Percentiles rank a stretch among this genome's conserved stretches.
phyloP scores from a whole-genome alignment of 1,284 basidiomycete species.

The Sanghuangporus baumii region DNA sequence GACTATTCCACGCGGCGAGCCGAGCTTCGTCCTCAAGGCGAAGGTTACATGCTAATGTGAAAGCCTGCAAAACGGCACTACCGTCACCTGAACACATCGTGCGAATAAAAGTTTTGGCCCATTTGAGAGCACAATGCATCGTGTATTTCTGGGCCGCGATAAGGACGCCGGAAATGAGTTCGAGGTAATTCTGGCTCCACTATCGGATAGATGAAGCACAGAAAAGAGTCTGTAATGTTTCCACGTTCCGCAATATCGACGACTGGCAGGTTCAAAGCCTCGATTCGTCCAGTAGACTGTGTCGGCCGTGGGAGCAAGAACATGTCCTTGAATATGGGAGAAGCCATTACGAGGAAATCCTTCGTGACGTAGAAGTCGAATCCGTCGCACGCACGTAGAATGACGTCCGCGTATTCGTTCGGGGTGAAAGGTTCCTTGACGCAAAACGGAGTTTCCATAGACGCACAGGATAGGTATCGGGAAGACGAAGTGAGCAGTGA shows the following conservation, averaged over 20 bases:
- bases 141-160: not conserved
- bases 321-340: slow-evolving; percentile 39
- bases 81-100: not conserved
- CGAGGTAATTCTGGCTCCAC: slow-evolving; percentile 21
- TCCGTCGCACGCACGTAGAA: slow-evolving; percentile 41
- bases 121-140: not conserved
- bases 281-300: not conserved
- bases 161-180: not conserved
- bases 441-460: not conserved
- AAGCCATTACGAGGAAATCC: slow-evolving; percentile 37
- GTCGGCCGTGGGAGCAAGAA: slow-evolving; percentile 19
- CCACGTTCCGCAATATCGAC: slow-evolving; percentile 51
- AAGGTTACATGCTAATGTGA: not conserved
- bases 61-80: not conserved
- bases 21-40: not conserved
- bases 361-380: slow-evolving; percentile 39
- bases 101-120: not conserved
- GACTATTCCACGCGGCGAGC: not conserved
- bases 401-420: slow-evolving; percentile 29
- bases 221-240: slow-evolving; percentile 39
- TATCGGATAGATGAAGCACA: slow-evolving; percentile 45
- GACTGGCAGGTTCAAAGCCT: slow-evolving; percentile 28
- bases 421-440: slow-evolving; percentile 4
- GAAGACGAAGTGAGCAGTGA: not conserved
- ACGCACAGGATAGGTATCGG: not conserved